Percentiles rank a stretch among this genome's conserved stretches.
phyloP scores from a whole-genome alignment of 768 basidiomycete species.

The Boletus reticulatus region DNA sequence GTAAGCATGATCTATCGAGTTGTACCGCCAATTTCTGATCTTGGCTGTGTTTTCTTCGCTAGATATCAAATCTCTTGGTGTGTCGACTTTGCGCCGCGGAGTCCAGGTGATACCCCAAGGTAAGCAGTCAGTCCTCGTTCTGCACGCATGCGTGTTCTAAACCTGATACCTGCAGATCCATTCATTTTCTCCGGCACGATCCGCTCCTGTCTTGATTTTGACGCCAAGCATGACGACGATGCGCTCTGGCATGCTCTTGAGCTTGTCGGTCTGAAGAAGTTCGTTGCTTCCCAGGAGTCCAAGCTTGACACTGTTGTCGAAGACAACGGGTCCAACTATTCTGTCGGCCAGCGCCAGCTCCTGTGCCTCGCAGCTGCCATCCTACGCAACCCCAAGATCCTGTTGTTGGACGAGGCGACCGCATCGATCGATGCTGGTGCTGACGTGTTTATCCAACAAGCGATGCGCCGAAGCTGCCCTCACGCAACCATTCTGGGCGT shows the following conservation, averaged over 20 bases:
- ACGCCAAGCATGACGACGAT: conserved; percentile 22
- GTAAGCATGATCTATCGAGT: conserved; percentile 34
- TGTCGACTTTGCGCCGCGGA: conserved; percentile 27
- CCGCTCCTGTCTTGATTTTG: conserved; percentile 28
- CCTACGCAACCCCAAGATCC: conserved; percentile 30
- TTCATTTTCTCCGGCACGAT: conserved; percentile 34
- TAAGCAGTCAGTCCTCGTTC: not conserved
- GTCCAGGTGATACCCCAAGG: conserved; percentile 32
- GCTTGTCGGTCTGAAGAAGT: conserved; percentile 58
- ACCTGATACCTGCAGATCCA: conserved; percentile 17
- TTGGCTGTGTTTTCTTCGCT: conserved; percentile 42
- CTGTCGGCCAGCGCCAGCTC: conserved; percentile 89
- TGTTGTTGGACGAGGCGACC: conserved; percentile 32
- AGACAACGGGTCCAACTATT: conserved; percentile 70
- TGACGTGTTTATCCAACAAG: conserved; percentile 63
- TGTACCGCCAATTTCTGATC: conserved; percentile 62
- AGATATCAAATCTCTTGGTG: conserved; percentile 82
- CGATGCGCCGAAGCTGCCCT: conserved; percentile 30
- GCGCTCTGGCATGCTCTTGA: conserved; percentile 41
- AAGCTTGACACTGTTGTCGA: conserved; percentile 74
- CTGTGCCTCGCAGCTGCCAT: conserved; percentile 50
- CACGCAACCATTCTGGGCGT: conserved; percentile 28
- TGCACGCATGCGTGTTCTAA: not conserved
- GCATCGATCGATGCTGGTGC: conserved; percentile 84
- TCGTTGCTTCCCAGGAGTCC: conserved; percentile 70